phyloP scores from a whole-genome alignment of 1,139 yeast genomes.

The Sugiyamaella japonica region DNA sequence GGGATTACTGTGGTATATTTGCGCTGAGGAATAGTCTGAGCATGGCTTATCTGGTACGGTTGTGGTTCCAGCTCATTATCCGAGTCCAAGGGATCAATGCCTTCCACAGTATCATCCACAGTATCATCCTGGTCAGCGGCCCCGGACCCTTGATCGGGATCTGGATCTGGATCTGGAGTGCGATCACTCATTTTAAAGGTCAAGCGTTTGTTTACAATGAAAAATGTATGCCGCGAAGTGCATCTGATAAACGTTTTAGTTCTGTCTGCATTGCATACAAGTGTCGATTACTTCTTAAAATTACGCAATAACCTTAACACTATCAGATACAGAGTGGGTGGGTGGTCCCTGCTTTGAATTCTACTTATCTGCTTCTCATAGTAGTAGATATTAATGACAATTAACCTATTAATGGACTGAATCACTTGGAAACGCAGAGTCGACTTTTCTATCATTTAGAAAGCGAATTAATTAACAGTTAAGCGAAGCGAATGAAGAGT shows the following conservation, averaged over 20 bases:
- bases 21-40: neutral
- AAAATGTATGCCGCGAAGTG: neutral
- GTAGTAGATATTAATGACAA: no score
- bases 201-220: no score
- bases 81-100: neutral
- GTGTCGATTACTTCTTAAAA: constrained; percentile 1
- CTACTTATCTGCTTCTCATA: no score
- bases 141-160: neutral
- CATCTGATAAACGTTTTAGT: neutral
- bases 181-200: neutral
- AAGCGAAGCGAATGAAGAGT: no score
- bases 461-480: no score
- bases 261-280: neutral
- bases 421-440: no score
- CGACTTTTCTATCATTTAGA: no score
- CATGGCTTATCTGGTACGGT: neutral
- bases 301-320: neutral
- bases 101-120: neutral
- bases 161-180: neutral
- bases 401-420: no score
- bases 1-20: neutral
- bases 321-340: neutral
- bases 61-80: neutral
- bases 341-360: no score
- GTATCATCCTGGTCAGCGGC: neutral